Base-by-base conservation (phyloP, 2,329 filamentous ascomycete genomes). In the Fusarium vanettenii region DNA sequence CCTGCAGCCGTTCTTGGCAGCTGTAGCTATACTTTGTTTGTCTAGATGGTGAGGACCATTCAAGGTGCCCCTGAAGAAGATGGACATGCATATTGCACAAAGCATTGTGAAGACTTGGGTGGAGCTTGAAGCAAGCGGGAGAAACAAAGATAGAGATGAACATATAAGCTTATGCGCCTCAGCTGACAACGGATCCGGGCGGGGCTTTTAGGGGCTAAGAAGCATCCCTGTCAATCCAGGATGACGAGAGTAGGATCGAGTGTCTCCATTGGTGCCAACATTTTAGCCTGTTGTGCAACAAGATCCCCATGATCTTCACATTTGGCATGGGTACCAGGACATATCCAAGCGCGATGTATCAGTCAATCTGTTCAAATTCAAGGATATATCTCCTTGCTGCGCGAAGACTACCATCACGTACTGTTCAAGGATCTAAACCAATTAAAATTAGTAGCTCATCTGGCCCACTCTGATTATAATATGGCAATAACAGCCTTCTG, bases 71-170 rank as follows among this genome's bases (percentile, higher is more conserved):
- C 22, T 62, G 14, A 55, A 60, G 16, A 67, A 67, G 16, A 67
- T 67, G 4, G 64, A 67, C 35, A 67, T 18, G 11, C 64, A 67
- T 6, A 48, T 25, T 18, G 64, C 57, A 18, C 64, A 67, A 14
- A 67, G 64, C 64, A 67, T 67, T 14, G 1, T 60, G 25, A 39
- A 5, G 16, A 9, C 25, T 20, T 27, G 35, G 33, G 45, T 1
- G 27, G 29, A 25, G 6, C 9, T 27, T 5, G 20, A 22, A n/a
- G 37, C 11, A 41, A 25, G 22, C 18, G 16, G 20, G 13, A 31
- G 22, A 14, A 20, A 16, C 27, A 18, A 13, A 14, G 25, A 22
- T 5, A 16, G 18, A 43, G 27, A 37, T 60, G 33, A 9, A 41
- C 22, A 3, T 33, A 10, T 10, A 22, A 25, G 43, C 43, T 27